Conservation (phyloP, 1,284 basidiomycete species). For the Heterobasidion occidentale region DNA sequence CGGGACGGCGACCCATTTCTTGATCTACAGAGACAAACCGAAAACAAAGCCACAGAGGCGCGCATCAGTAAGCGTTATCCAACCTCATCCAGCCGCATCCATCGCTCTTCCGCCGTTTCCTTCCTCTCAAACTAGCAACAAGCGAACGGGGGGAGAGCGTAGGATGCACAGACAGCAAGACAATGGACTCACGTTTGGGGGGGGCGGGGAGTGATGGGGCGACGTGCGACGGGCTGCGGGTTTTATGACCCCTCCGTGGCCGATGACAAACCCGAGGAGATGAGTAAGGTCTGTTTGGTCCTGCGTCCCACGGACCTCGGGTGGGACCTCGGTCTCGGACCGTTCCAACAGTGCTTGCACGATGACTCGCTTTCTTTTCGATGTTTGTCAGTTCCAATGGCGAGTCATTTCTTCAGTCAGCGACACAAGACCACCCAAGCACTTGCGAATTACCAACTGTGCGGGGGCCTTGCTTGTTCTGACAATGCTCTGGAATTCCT, state of each 20-base stretch:
- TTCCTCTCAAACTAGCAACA: background rate
- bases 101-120: background rate
- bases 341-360: background rate
- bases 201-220: background rate
- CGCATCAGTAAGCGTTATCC: background rate
- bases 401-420: too few species aligned
- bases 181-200: background rate
- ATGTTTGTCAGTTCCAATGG: too few species aligned
- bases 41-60: background rate
- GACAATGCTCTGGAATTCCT: too few species aligned
- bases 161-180: background rate
- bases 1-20: conserved; percentile 89
- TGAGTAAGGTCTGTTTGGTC: background rate
- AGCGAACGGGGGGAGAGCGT: background rate
- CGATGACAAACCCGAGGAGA: background rate
- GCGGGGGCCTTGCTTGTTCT: too few species aligned
- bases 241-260: background rate
- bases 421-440: too few species aligned
- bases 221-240: background rate
- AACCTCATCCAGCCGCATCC: background rate
- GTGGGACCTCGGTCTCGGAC: background rate
- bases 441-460: too few species aligned
- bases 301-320: background rate
- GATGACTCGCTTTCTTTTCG: background rate
- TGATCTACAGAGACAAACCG: conserved; percentile 17